Percentiles rank a stretch among this genome's conserved stretches.
Evolutionary conservation across 129 eudicot genomes (phyloP).

Genomic region (Tanacetum coccineum): DNA sequence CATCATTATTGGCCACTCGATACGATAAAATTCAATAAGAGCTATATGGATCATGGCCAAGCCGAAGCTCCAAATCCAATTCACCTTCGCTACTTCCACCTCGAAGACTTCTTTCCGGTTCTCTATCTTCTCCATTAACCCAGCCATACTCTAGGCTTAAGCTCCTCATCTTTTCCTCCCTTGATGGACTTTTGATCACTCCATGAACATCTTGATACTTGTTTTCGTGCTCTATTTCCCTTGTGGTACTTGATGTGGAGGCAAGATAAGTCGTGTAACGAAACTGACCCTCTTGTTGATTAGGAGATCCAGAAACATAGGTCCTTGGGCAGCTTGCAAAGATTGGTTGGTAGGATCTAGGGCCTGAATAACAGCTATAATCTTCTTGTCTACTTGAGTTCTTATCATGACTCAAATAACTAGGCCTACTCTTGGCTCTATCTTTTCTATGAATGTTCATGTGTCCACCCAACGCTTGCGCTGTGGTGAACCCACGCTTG

Average conservation of each 20-base stretch:
- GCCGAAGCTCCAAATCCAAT: constrained; percentile 85
- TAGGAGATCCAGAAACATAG: constrained; percentile 20
- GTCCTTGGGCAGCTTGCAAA: constrained; percentile 32
- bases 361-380: constrained; percentile 22
- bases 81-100: constrained; percentile 28
- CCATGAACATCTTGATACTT: constrained; percentile 19
- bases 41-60: constrained; percentile 48
- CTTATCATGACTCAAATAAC: constrained; percentile 5
- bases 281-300: constrained; percentile 23
- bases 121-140: constrained; percentile 30
- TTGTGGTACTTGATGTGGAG: constrained; percentile 23
- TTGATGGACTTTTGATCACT: constrained; percentile 22
- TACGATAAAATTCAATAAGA: not conserved
- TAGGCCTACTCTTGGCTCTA: constrained; percentile 41
- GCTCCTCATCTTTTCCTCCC: constrained; percentile 33
- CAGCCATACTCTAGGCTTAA: constrained; percentile 36
- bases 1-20: not conserved
- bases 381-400: constrained; percentile 31
- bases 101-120: constrained; percentile 18
- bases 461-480: constrained; percentile 87
- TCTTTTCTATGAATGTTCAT: constrained; percentile 86
- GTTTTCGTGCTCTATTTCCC: constrained; percentile 4
- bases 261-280: constrained; percentile 26
- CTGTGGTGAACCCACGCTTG: constrained; percentile 79
- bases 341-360: constrained; percentile 43